These are phyloP conservation scores for Colletotrichum incanum DNA, from an alignment of 2,329 filamentous ascomycete genomes.

Conservation along the genomic window DNA sequence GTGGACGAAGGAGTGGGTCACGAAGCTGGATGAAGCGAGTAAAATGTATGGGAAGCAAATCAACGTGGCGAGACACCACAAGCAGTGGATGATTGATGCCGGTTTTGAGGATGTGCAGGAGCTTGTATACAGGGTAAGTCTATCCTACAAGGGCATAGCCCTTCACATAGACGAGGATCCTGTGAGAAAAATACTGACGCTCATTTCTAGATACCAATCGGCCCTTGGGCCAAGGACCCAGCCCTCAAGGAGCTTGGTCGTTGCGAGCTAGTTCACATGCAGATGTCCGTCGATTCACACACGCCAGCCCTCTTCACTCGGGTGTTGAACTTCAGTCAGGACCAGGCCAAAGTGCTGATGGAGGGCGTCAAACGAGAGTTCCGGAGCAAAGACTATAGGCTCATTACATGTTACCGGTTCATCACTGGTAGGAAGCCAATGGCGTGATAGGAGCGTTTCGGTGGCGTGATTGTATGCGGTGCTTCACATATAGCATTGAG, in stretches of 20 bases:
- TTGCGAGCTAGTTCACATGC: slow-evolving; percentile 58
- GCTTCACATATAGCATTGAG: background rate
- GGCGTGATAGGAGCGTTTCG: background rate
- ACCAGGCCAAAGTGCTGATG: slow-evolving; percentile 59
- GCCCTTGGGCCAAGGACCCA: slow-evolving; percentile 56
- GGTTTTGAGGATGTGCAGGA: slow-evolving; percentile 56
- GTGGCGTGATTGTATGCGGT: background rate
- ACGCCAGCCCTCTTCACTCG: slow-evolving; percentile 58
- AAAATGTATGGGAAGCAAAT: slow-evolving; percentile 56
- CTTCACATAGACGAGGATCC: background rate
- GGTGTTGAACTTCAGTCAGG: slow-evolving; percentile 56
- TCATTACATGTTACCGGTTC: slow-evolving; percentile 55
- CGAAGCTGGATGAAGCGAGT: slow-evolving; percentile 55
- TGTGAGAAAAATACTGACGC: slow-evolving; percentile 2
- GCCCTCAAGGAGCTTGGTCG: slow-evolving; percentile 55
- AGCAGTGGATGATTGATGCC: slow-evolving; percentile 56
- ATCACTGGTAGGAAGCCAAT: slow-evolving; percentile 50
- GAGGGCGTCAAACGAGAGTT: slow-evolving; percentile 59
- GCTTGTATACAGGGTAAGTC: slow-evolving; percentile 49
- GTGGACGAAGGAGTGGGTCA: slow-evolving; percentile 58
- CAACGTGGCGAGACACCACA: slow-evolving; percentile 56
- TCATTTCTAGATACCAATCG: slow-evolving; percentile 54
- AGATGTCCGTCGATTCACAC: slow-evolving; percentile 60
- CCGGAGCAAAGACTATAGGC: slow-evolving; percentile 51
- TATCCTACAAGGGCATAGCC: fast-evolving